Percentiles rank a stretch among this genome's conserved stretches.
Evolutionary conservation across 805 yeast species (phyloP).

Genomic region (Starmerella roubikii): DNA sequence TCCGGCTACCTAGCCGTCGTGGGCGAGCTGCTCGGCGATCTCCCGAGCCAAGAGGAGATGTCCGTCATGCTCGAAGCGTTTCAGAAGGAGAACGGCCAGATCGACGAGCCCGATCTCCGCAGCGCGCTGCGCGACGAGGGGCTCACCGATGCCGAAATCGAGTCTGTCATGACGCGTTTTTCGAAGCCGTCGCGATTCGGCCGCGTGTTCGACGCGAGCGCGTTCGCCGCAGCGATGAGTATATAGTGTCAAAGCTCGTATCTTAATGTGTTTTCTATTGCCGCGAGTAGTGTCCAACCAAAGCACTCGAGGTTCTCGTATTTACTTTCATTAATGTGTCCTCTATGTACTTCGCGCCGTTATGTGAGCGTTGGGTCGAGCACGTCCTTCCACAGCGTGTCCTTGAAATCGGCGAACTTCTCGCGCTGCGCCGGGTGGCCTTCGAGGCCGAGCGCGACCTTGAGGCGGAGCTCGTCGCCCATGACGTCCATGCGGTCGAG

Average conservation of each 20-base stretch:
- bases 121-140: constrained; percentile 16
- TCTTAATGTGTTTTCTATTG: background rate
- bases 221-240: constrained; percentile 13
- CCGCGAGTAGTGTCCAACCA: background rate
- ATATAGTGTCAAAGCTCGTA: constrained; percentile 1
- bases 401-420: constrained; percentile 21
- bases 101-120: constrained; percentile 15
- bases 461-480: constrained; percentile 18
- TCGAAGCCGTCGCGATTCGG: constrained; percentile 15
- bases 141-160: constrained; percentile 13
- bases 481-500: constrained; percentile 18
- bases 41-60: constrained; percentile 19
- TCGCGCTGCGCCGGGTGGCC: constrained; percentile 18
- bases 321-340: too few species aligned
- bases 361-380: constrained; percentile 20
- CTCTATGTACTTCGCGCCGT: background rate
- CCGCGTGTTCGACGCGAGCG: constrained; percentile 13
- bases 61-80: constrained; percentile 19
- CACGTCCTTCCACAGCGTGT: constrained; percentile 21
- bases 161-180: constrained; percentile 13
- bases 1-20: constrained; percentile 20
- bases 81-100: constrained; percentile 12
- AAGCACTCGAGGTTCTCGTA: background rate
- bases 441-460: constrained; percentile 15
- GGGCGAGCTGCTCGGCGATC: constrained; percentile 17